Evolutionary conservation across 2,329 filamentous ascomycete species (phyloP), one percentile per base, ranked within the genome.

Genomic region (Penicillium sp.): DNA sequence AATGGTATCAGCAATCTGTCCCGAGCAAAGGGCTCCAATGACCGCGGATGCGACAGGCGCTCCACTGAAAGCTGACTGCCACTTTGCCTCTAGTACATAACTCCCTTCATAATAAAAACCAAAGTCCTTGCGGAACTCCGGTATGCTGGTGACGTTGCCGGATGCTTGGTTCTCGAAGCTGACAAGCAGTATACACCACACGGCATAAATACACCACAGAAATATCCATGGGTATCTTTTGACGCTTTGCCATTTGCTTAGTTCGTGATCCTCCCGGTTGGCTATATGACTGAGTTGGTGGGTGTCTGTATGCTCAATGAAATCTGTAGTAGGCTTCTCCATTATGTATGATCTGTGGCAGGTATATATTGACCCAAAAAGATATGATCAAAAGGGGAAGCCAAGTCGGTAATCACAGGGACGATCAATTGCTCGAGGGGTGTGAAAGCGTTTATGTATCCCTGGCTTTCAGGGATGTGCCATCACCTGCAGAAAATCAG

Each of bases 111-210:
- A 76, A 7, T 62, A 53, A 45, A 69, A 61, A 0, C 77, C 78
- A 63, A 81, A 80, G 59, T 80, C 77, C 56, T 79, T 71, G 33
- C 77, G 70, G 62, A 80, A 81, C 53, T 75, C 57, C 2, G 78
- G 78, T n/a, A 81, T 76, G 22, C 76, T 72, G 42, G 79, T 69
- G 24, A 78, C 72, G 52, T 67, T 60, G 24, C 55, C 45, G 1
- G 58, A 55, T 11, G 58, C 58, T 46, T 60, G 58, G 42, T 60
- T 60, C 27, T 60, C 58, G 19, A 60, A 60, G 46, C 55, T 58
- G 44, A 60, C 58, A 11, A 60, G 58, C 5, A 60, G 52, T 14
- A 60, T 53, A 19, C 58, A 60, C 58, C 58, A 60, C 11, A 60
- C 58, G 19, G 58, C 58, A 21, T 60, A 60, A 26, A 53, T n/a